Evolutionary conservation across 116 monocot genomes (phyloP).

Genomic region (Trichopus zeylanicus): DNA sequence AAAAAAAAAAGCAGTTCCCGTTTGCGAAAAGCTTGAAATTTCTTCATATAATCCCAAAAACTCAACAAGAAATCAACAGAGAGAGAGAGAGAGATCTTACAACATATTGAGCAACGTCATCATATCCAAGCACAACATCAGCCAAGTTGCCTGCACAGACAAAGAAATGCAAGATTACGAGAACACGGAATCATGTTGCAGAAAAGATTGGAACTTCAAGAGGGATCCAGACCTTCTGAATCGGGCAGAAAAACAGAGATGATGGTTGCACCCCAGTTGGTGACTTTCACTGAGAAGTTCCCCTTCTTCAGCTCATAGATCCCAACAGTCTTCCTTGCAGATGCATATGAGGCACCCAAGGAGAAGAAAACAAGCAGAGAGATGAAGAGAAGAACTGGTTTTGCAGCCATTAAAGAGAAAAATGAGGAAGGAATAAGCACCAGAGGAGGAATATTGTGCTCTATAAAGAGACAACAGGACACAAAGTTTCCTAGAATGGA

Average conservation of each 20-base stretch:
- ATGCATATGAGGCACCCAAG: background rate
- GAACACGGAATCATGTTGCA: too few relatives aligned
- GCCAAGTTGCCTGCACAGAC: slow-evolving; percentile 47
- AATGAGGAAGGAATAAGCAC: too few relatives aligned
- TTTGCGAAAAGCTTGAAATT: too few relatives aligned
- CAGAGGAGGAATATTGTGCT: too few relatives aligned
- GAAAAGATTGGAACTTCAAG: background rate
- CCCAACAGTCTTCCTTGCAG: slow-evolving; percentile 24
- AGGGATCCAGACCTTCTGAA: slow-evolving; percentile 36
- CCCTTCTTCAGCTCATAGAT: slow-evolving; percentile 63
- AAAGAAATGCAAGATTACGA: background rate
- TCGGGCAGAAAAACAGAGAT: slow-evolving; percentile 76
- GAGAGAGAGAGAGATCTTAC: background rate
- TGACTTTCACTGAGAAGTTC: slow-evolving; percentile 63
- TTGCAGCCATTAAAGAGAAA: background rate
- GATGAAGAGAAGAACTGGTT: background rate
- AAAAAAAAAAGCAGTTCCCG: too few relatives aligned
- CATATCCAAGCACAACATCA: slow-evolving; percentile 72
- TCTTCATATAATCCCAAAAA: too few relatives aligned
- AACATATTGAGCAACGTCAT: slow-evolving; percentile 22
- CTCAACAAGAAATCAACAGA: background rate
- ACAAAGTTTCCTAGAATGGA: too few relatives aligned
- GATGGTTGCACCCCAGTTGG: slow-evolving; percentile 77
- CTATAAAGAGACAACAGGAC: too few relatives aligned
- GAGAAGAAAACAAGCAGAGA: background rate